A percentile compares a stretch with the other conserved stretches of the same genome.
phyloP scores from a whole-genome alignment of 2,329 filamentous ascomycete genomes.

The Tolypocladium pustulatum region DNA sequence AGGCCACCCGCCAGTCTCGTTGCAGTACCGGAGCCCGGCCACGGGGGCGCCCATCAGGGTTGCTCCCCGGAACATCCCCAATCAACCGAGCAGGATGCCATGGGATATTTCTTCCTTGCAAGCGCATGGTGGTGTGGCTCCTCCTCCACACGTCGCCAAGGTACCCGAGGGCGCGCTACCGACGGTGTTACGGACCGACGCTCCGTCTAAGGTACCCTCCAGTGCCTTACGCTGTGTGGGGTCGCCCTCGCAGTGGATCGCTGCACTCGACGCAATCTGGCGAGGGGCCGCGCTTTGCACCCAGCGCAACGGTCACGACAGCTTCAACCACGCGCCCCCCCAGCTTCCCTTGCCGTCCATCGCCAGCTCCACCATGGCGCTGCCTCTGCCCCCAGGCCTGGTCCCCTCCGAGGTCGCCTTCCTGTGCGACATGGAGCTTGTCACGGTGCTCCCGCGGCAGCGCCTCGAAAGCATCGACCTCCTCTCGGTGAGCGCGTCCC shows the following conservation, averaged over 20 bases:
- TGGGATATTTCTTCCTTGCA: background rate
- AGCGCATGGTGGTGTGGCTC: background rate
- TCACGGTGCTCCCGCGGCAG: slow-evolving; percentile 87
- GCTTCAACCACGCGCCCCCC: background rate
- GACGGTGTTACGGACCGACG: background rate
- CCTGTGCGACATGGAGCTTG: slow-evolving; percentile 92
- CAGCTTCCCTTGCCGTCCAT: background rate
- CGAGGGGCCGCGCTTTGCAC: background rate
- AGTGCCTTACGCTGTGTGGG: no score
- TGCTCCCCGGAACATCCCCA: background rate
- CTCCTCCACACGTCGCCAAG: background rate
- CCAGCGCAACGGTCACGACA: background rate
- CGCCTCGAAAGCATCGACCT: slow-evolving; percentile 77
- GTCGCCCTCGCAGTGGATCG: background rate
- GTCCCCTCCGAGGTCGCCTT: slow-evolving; percentile 86
- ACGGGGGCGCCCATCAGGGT: background rate
- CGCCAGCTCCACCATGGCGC: slow-evolving; percentile 24
- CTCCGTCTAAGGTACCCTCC: no score
- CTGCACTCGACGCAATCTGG: no score
- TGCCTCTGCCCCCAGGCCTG: slow-evolving; percentile 44
- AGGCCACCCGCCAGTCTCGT: background rate
- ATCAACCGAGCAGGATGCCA: background rate
- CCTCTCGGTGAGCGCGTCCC: slow-evolving; percentile 58
- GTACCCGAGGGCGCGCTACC: background rate
- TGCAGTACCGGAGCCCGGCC: background rate